phyloP scores from a whole-genome alignment of 257 asterid genomes.

The Solanum lignicaule region DNA sequence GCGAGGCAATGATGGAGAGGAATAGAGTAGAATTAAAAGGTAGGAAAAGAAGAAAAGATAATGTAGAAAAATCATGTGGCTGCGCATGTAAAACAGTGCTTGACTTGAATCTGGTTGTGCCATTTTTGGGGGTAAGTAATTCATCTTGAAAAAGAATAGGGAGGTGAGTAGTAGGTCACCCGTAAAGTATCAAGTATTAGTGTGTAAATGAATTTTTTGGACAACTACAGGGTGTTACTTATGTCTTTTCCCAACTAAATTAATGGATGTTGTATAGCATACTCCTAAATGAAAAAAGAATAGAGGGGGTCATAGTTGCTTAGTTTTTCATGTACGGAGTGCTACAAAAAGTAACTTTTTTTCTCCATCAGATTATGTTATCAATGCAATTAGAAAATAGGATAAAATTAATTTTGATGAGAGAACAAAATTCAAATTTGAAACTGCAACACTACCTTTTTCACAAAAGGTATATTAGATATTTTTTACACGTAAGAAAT shows the following conservation, averaged over 20 bases:
- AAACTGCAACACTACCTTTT: neutral
- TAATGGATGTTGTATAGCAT: neutral
- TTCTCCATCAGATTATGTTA: neutral
- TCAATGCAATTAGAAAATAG: neutral
- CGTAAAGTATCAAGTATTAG: too few relatives aligned
- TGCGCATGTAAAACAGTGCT: too few relatives aligned
- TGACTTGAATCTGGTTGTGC: too few relatives aligned
- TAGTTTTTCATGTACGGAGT: neutral
- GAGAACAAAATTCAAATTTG: neutral
- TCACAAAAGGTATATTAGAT: neutral
- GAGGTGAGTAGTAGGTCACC: too few relatives aligned
- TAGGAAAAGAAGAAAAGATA: too few relatives aligned
- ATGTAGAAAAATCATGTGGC: too few relatives aligned
- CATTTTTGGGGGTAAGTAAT: too few relatives aligned
- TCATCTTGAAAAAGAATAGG: too few relatives aligned
- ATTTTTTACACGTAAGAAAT: neutral
- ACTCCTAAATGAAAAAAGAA: neutral
- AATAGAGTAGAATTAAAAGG: too few relatives aligned
- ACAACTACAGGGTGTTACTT: neutral
- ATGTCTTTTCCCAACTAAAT: neutral
- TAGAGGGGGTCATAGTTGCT: neutral
- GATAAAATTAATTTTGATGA: neutral
- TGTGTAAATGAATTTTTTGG: neutral
- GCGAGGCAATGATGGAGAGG: too few relatives aligned
- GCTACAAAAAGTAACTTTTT: neutral